Evolutionary conservation across 768 basidiomycete species (phyloP), one percentile per base, ranked within the genome.

Genomic region (Leccinum broughii): DNA sequence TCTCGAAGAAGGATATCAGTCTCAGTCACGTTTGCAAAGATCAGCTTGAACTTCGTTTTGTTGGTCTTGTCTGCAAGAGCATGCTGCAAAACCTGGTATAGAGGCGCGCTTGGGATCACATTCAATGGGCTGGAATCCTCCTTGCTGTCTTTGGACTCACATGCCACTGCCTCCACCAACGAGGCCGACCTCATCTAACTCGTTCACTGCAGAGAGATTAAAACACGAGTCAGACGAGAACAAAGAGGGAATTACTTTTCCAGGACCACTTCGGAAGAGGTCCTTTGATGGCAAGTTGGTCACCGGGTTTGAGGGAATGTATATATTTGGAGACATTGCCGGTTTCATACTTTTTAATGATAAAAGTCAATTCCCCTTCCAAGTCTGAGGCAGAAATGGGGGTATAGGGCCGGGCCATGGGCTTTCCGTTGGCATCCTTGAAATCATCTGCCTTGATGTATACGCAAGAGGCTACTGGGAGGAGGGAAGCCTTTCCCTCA

Each of bases 141-240:
- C 7, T 49, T 55, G 32, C 22, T 34, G 44, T 35, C 28, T 51
- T 55, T 44, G 28, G 35, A 77, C 87, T 67, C 68, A 90, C 88
- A 98, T 93, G 72, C 97, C 97, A 64, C 86, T 90, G 56, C 97
- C 97, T 56, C 97, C 97, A 35, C 92, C 93, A 67, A 98, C 92
- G 67, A 95, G 80, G 13, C 88, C 90, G 57, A 97, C 87, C 65
- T 94, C 80, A 22, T 95, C 91, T 55, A 89, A 88, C 73, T 93
- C 85, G 72, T 93, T 92, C 64, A 80, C 91, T 93, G 64, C n/a
- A 51, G n/a, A 62, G 39, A 10, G 32, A 32, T 52, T 52, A 49
- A 55, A 46, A 63, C 22, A 24, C 48, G 26, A 13, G 53, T 57
- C 30, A 9, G 6, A 58, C 55, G 24, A 34, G 35, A 22, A 44